Evolutionary conservation across 257 asterid species (phyloP).

Genomic region (Vinca minor): DNA sequence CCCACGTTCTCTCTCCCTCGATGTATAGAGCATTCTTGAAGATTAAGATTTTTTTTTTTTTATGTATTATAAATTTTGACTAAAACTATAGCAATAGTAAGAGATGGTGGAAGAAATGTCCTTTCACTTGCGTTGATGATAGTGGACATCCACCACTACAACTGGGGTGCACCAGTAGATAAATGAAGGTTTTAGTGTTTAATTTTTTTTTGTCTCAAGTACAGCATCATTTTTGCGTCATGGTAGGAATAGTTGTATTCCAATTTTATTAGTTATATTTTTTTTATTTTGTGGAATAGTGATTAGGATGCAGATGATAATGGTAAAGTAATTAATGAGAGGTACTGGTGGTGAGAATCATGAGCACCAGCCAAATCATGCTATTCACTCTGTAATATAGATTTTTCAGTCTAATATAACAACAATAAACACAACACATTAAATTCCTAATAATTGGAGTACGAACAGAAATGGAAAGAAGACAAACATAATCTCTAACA

Average conservation of each 20-base stretch:
- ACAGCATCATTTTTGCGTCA: not conserved
- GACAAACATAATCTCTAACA: too few species aligned
- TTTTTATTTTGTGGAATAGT: not conserved
- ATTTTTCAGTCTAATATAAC: too few species aligned
- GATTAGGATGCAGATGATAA: not conserved
- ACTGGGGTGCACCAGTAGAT: not conserved
- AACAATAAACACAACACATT: too few species aligned
- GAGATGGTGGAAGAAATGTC: constrained; percentile 16
- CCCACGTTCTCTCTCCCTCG: not conserved
- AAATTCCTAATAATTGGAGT: too few species aligned
- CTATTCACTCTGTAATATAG: too few species aligned
- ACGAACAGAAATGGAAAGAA: too few species aligned
- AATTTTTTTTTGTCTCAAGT: not conserved
- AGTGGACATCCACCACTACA: constrained; percentile 6
- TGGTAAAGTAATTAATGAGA: not conserved
- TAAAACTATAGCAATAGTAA: not conserved
- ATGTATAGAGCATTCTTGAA: constrained; percentile 7
- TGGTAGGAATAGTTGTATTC: not conserved
- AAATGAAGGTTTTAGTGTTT: not conserved
- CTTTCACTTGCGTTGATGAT: constrained; percentile 8
- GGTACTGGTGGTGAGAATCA: constrained; percentile 5
- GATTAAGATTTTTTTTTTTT: not conserved
- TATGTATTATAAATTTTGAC: not conserved
- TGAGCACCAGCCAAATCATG: not conserved
- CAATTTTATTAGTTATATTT: not conserved